phyloP scores from a whole-genome alignment of 164 flowering plant species.

The Vitis riparia region DNA sequence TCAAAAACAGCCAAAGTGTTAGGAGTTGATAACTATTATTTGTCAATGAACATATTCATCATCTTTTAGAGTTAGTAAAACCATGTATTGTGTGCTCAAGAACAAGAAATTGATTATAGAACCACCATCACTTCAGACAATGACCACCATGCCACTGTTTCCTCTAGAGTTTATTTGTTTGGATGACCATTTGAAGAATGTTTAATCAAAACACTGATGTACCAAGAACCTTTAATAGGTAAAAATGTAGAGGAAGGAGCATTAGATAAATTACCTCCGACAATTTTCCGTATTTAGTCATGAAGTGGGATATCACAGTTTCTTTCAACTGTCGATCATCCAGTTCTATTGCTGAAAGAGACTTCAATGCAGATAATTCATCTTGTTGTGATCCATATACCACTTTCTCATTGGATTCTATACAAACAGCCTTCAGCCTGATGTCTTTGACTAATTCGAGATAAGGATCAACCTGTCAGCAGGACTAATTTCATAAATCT shows the following conservation, averaged over 20 bases:
- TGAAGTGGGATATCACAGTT: constrained; percentile 49
- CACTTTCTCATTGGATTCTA: constrained; percentile 16
- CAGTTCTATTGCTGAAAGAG: constrained; percentile 44
- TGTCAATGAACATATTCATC: no score
- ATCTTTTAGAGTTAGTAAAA: no score
- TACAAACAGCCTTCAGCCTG: constrained; percentile 44
- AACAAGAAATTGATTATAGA: no score
- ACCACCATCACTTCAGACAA: neutral
- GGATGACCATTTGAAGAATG: neutral
- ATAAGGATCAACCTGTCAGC: constrained; percentile 75
- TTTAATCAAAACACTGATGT: neutral
- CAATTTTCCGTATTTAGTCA: constrained; percentile 42
- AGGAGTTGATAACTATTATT: no score
- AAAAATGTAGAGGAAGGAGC: no score
- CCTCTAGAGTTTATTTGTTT: neutral
- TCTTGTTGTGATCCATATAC: constrained; percentile 66
- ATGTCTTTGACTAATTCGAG: constrained; percentile 61
- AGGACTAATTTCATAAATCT: neutral
- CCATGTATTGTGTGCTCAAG: no score
- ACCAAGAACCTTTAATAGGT: no score
- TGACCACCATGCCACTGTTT: neutral
- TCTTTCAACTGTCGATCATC: constrained; percentile 52
- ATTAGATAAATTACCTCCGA: constrained; percentile 51
- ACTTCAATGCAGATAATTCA: constrained; percentile 57
- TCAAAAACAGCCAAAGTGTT: no score